phyloP scores from a whole-genome alignment of 2,329 filamentous ascomycete genomes.

The Drechslerella stenobrocha region DNA sequence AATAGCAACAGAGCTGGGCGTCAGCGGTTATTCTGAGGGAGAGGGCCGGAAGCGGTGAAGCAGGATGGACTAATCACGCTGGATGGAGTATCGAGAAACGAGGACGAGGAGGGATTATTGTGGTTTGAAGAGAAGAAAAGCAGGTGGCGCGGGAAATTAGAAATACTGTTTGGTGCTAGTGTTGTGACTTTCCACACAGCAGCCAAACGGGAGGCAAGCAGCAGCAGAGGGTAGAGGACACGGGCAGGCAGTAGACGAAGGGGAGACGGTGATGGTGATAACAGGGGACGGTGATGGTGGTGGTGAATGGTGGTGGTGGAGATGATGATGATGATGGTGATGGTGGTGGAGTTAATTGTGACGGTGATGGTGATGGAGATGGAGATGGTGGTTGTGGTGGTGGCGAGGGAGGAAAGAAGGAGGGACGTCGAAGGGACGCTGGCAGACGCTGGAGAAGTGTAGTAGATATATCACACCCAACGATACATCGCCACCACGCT shows the following conservation, averaged over 20 bases:
- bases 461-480: too few species aligned
- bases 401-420: not conserved
- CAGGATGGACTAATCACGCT: not conserved
- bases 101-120: conserved; percentile 13
- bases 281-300: too few species aligned
- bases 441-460: conserved; percentile 15
- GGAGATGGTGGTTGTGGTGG: conserved; percentile 17
- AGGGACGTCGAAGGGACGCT: conserved; percentile 20
- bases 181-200: conserved; percentile 30
- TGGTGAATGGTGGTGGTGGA: too few species aligned
- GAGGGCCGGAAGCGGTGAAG: conserved; percentile 6
- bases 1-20: not conserved
- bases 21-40: not conserved
- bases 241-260: conserved; percentile 12
- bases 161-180: conserved; percentile 48
- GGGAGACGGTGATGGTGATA: too few species aligned
- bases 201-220: conserved; percentile 40
- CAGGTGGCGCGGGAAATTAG: conserved; percentile 48
- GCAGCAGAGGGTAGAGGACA: conserved; percentile 27
- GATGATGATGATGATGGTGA: too few species aligned
- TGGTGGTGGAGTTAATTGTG: too few species aligned
- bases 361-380: conserved; percentile 20
- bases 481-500: too few species aligned
- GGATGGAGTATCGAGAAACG: conserved; percentile 6
- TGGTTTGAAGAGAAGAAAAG: conserved; percentile 27